Evolutionary conservation across 2,329 filamentous ascomycete genomes (phyloP), one percentile per base, ranked within the genome.

Genomic region (Curvularia sp.): DNA sequence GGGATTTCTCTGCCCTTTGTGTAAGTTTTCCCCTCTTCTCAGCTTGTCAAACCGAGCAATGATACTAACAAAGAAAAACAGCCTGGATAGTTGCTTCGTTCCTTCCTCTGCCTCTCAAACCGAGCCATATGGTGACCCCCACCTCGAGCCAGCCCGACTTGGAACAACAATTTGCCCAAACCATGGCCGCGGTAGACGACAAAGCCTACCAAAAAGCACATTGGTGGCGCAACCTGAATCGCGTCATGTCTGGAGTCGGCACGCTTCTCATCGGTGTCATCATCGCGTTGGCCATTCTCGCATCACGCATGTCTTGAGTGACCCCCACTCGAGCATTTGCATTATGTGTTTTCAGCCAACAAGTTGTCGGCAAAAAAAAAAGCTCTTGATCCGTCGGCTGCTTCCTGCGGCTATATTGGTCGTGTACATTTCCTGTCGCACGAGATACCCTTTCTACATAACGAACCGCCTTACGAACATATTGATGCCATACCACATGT

Each of bases 31-130:
- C 35, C 9, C 35, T 41, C 41, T 30, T 41, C 12, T 35, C 12
- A 43, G 15, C 30, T 31, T 18, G 43, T 57, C 43, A 50, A 49
- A 52, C 58, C 61, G 31, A 66, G 52, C 60, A 46, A 18, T 52
- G 47, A 39, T 64, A 68, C 61, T 70, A 49, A 68, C 56, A 35
- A 4, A 48, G 3, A 48, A 42, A 38, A 47, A 49, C 66, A 89
- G 89, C 89, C 55, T 96, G 92, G 92, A 90, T 94, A 80, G 81
- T 92, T 62, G 92, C 89, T 1, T 86, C 91, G 1, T 83, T 93
- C 53, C 80, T 95, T 12, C 90, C 91, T 1, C 77, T 96, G 6
- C 90, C 90, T 9, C 80, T 80, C 1, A 83, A 84, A 54, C 84
- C 87, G 8, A 77, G 81, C 20, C 35, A 44, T 20, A 22, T 35